Percentiles rank a stretch among this genome's conserved stretches.
phyloP scores from a whole-genome alignment of 1,284 basidiomycete genomes.

The Fomitopsis betulina region DNA sequence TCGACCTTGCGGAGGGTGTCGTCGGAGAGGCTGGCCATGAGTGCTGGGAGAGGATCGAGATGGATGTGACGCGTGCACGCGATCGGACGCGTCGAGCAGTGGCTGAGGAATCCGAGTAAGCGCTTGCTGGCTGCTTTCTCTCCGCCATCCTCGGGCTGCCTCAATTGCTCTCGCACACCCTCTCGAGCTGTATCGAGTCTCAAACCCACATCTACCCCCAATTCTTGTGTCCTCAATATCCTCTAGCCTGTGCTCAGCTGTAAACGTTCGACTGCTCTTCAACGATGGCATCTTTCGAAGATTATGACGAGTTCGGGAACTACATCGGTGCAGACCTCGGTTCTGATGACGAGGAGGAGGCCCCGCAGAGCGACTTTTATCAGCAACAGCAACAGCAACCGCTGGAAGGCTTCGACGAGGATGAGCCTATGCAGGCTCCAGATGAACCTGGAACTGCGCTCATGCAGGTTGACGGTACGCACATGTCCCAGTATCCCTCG shows the following conservation, averaged over 20 bases:
- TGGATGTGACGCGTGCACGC: slow-evolving; percentile 6
- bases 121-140: slow-evolving; percentile 1
- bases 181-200: too few species aligned
- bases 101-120: not conserved
- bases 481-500: not conserved
- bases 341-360: slow-evolving; percentile 77
- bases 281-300: slow-evolving; percentile 76
- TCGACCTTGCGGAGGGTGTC: slow-evolving; percentile 81
- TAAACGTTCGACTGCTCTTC: not conserved
- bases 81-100: slow-evolving; percentile 8
- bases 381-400: slow-evolving; percentile 34
- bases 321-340: slow-evolving; percentile 93
- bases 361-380: slow-evolving; percentile 46
- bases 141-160: not conserved
- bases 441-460: slow-evolving; percentile 49
- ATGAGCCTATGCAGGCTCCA: slow-evolving; percentile 41
- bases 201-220: not conserved
- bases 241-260: not conserved
- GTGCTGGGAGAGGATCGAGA: not conserved
- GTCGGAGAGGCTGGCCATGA: slow-evolving; percentile 76
- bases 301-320: slow-evolving; percentile 92
- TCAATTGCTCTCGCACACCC: not conserved
- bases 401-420: slow-evolving; percentile 74
- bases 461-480: slow-evolving; percentile 81
- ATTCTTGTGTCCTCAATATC: not conserved